Percentiles rank a stretch among this genome's conserved stretches.
Conservation (phyloP, 306 rosid genomes). For the Cucumis hystrix region DNA sequence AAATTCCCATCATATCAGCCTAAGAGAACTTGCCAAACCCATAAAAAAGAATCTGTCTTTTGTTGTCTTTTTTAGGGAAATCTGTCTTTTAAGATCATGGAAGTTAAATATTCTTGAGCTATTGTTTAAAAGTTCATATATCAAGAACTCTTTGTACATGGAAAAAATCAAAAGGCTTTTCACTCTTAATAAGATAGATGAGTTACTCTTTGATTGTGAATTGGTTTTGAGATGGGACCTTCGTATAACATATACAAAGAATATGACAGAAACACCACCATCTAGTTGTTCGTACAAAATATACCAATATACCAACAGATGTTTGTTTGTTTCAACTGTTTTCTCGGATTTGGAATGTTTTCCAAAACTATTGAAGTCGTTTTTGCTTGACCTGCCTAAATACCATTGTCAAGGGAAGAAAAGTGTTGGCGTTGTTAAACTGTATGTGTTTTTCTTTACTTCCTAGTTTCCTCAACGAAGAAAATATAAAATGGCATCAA, state of each 20-base stretch:
- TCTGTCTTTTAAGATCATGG: too few species aligned
- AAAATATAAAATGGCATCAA: not conserved
- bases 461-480: not conserved
- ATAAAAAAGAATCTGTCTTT: too few species aligned
- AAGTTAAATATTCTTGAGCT: not conserved
- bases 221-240: too few species aligned
- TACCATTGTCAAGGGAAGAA: not conserved
- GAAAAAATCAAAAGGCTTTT: too few species aligned
- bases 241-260: too few species aligned
- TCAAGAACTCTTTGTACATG: too few species aligned
- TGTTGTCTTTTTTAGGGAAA: too few species aligned
- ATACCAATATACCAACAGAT: not conserved
- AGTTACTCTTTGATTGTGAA: too few species aligned
- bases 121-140: not conserved
- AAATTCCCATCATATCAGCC: not conserved
- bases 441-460: not conserved
- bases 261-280: not conserved
- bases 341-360: not conserved
- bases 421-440: not conserved
- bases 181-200: too few species aligned
- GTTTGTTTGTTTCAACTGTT: not conserved
- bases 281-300: not conserved
- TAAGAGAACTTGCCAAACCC: not conserved
- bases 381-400: not conserved
- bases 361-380: not conserved